These are phyloP conservation scores for Colletotrichum sp. DNA, from an alignment of 2,329 filamentous ascomycete genomes.

Conservation along the genomic window DNA sequence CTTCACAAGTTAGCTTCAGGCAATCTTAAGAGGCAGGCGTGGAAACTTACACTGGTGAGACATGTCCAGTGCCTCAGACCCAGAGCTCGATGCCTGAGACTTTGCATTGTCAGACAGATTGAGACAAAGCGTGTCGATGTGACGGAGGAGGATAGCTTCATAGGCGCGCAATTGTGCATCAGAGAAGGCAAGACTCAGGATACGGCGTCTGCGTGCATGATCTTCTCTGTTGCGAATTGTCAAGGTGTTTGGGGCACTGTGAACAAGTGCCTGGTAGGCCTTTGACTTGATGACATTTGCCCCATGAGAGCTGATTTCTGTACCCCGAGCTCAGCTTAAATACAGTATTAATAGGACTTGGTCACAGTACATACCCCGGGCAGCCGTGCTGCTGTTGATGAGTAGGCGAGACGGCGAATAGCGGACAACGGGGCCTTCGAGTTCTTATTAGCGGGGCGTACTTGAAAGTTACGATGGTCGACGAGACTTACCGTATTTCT, in stretches of 20 bases:
- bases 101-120: conserved; percentile 21
- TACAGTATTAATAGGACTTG: too few relatives aligned
- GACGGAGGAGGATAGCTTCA: conserved; percentile 25
- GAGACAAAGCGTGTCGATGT: conserved; percentile 22
- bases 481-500: conserved; percentile 31
- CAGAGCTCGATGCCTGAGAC: neutral
- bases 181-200: conserved; percentile 28
- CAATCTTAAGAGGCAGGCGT: neutral
- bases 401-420: conserved; percentile 31
- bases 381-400: conserved; percentile 16
- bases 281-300: conserved; percentile 22
- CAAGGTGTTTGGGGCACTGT: conserved; percentile 16
- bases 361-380: neutral
- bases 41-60: neutral
- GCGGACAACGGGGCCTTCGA: conserved; percentile 23
- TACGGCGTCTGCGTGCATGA: conserved; percentile 15
- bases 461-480: neutral
- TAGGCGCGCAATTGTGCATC: conserved; percentile 24
- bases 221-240: neutral
- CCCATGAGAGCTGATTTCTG: conserved; percentile 21
- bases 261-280: conserved; percentile 17
- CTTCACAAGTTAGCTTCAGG: neutral
- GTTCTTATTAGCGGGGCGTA: neutral
- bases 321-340: neutral
- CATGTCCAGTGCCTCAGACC: neutral